Base-by-base conservation (phyloP, 495 filamentous ascomycete species). In the Ascodesmis nigricans region DNA sequence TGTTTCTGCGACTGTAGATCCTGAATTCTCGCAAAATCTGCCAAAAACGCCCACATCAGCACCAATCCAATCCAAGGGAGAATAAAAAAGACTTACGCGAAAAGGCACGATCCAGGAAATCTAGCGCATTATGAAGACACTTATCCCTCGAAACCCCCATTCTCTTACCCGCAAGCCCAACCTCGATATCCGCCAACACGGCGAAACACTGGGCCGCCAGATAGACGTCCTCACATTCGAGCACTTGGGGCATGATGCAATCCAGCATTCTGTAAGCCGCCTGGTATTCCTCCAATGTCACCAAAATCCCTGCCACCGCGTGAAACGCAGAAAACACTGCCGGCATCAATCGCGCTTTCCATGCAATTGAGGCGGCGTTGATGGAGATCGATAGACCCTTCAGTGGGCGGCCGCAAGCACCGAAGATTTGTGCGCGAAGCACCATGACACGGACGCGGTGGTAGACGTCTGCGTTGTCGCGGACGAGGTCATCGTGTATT, bases 321-420 rank as follows among this genome's bases (percentile, higher is more conserved):
- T 68, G 69, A 20, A 90, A 64, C 0, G 81, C 72, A 41, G 74
- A 69, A 71, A 82, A 91, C 11, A 93, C 62, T 21, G 63, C 64
- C 1, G 75, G 65, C 13, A 91, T 57, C 10, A 92, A 57, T 5
- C 71, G 61, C 1, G 76, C 66, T 24, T 73, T 64, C 61, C 75
- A 69, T 1, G 81, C 73, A 21, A 79, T 70, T 48, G 62, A 73
- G 2, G 78, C 77, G 1, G 83, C 87, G 14, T 78, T 65, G 46
- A 93, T 61, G 13, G 73, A 73, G 11, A 91, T 60, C 3, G 75
- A 80, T 49, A 93, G 87, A 1, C 77, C 87, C 42, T 73, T 74
- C 38, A 82, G 70, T 0, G 82, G 69, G 3, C 73, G 70, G 11
- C 75, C 76, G 36, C 64, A 64, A 47, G 63, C 32, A 1, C 37